Conservation (phyloP, 176 grass and related monocot species). For the Cocos nucifera region DNA sequence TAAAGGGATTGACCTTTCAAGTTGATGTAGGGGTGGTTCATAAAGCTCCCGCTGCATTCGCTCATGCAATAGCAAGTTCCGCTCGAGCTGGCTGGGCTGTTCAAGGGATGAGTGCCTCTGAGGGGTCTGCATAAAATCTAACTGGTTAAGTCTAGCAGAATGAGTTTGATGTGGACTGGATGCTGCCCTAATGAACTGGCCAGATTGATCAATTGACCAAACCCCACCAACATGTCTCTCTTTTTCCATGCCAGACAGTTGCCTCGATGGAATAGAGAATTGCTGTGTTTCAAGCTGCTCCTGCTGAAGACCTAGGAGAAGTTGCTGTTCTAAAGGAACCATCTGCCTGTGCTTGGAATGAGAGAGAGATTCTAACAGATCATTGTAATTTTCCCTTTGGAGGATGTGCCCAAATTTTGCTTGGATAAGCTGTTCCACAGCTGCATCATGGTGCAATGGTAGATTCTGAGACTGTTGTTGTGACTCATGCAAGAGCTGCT, state of each 20-base stretch:
- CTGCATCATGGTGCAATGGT: slow-evolving; percentile 72
- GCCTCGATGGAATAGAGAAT: slow-evolving; percentile 39
- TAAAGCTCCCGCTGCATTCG: slow-evolving; percentile 40
- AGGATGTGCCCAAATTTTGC: slow-evolving; percentile 65
- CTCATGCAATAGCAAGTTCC: slow-evolving; percentile 57
- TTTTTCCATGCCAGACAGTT: slow-evolving; percentile 57
- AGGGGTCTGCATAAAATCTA: slow-evolving; percentile 50
- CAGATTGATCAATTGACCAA: slow-evolving; percentile 64
- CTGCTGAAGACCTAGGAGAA: slow-evolving; percentile 75
- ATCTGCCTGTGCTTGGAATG: slow-evolving; percentile 70
- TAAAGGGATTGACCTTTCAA: slow-evolving; percentile 64
- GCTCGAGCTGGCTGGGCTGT: slow-evolving; percentile 46
- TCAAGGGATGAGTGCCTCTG: slow-evolving; percentile 48
- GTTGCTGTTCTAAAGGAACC: slow-evolving; percentile 80
- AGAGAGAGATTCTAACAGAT: slow-evolving; percentile 53
- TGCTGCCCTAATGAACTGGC: slow-evolving; percentile 51
- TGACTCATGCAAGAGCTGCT: slow-evolving; percentile 69
- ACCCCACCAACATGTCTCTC: slow-evolving; percentile 62
- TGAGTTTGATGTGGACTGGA: slow-evolving; percentile 53
- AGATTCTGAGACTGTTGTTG: slow-evolving; percentile 65
- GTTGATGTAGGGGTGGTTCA: slow-evolving; percentile 38
- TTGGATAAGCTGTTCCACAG: slow-evolving; percentile 85
- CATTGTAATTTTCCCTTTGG: slow-evolving; percentile 51
- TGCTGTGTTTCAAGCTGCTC: slow-evolving; percentile 86
- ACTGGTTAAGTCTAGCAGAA: slow-evolving; percentile 41